Base-by-base conservation (phyloP, 208 protist species). In the Porcisia deanei region DNA sequence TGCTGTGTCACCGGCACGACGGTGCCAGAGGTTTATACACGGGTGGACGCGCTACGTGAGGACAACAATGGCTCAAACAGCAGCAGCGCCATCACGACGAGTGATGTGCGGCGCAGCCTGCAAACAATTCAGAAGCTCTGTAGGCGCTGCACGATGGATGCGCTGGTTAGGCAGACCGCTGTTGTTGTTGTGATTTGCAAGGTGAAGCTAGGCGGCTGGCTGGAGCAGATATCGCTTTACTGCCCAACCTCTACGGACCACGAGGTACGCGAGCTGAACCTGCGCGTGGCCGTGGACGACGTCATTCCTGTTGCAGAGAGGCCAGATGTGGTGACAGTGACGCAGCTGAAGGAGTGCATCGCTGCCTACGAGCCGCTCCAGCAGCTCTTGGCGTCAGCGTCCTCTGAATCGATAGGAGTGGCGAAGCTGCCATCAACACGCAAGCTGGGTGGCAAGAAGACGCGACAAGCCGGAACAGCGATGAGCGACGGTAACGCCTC, bases 141-240 rank as follows among this genome's bases (percentile, higher is more conserved):
- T 43, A 61, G 52, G 67, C 80, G 85, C 22, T 84, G 67, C 68
- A 86, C 79, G 25, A 43, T 97, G 54, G 91, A 95, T 60, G 78
- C 86, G 54, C 73, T 97, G 3, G 47, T 94, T 53, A 76, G 76
- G 41, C 79, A 75, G 59, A 97, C 93, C 18, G 91, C 90, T 66
- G 87, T 97, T 16, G 90, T 97, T 25, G 93, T 97, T 6, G 73
- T 97, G 14, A 83, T 87, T 12, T 85, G 79, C 61, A 81, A 85
- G 43, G 80, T 88, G n/a, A 89, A 85, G 64, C 72, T 93, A 25
- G 91, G 93, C 18, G 87, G 87, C 18, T 80, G 95, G 68, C 68
- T 97, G 25, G 93, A 97, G 83, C 80, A 91, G 60, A 77, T 97
- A 49, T 91, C 85, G n/a, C 57, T 97, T 43, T 93, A 94, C 83